phyloP scores from a whole-genome alignment of 805 yeast genomes.

The Cyberlindnera americana region DNA sequence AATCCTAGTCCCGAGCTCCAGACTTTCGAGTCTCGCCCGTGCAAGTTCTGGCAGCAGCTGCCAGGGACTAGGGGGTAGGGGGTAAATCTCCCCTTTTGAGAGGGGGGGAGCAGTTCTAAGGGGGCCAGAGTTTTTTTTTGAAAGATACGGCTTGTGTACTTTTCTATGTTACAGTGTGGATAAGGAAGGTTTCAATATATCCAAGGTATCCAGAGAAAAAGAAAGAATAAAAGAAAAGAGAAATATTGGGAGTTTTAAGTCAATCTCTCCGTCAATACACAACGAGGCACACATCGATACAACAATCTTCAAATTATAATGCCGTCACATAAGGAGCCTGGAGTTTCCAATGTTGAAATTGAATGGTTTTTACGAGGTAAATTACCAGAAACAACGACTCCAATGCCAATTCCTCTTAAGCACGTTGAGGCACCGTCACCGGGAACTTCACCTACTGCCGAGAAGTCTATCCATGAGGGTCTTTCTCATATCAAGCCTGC shows the following conservation, averaged over 20 bases:
- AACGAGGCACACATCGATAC: no score
- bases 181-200: no score
- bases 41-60: no score
- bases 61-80: no score
- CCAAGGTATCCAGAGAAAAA: not conserved
- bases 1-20: no score
- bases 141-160: not conserved
- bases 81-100: no score
- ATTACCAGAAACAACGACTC: constrained; percentile 16
- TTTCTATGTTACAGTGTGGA: no score
- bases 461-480: constrained; percentile 12
- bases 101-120: no score
- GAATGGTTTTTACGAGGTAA: constrained; percentile 48
- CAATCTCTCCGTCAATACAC: no score
- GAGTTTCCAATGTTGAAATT: constrained; percentile 41
- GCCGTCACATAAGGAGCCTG: constrained; percentile 13
- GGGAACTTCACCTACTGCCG: constrained; percentile 2
- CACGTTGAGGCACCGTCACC: constrained; percentile 7
- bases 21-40: no score
- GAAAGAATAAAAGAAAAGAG: no score
- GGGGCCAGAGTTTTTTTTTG: not conserved
- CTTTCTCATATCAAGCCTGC: constrained; percentile 1
- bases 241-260: no score
- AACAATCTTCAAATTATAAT: not conserved
- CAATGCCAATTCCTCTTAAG: constrained; percentile 8